phyloP scores from a whole-genome alignment of 257 asterid species.

The Solanum raphanifolium region DNA sequence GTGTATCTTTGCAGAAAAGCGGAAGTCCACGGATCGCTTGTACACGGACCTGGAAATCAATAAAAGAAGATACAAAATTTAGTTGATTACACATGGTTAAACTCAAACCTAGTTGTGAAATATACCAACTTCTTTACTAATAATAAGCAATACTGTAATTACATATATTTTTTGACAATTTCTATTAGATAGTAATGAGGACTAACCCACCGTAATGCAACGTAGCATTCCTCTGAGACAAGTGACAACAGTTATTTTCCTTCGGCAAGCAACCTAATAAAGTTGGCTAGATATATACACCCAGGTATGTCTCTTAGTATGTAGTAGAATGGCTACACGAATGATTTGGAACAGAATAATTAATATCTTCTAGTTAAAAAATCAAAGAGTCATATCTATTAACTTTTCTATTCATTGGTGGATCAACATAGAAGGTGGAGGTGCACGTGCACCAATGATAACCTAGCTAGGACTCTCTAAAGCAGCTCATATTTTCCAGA shows the following conservation, averaged over 20 bases:
- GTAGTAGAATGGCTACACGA: not conserved
- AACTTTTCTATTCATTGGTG: not conserved
- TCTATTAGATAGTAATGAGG: not conserved
- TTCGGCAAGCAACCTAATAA: not conserved
- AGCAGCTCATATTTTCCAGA: not conserved
- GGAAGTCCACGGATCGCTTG: slow-evolving; percentile 96
- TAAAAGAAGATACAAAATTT: not conserved
- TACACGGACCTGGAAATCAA: slow-evolving; percentile 61
- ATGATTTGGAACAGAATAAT: not conserved
- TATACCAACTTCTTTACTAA: not conserved
- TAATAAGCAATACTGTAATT: not conserved
- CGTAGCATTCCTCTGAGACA: not conserved
- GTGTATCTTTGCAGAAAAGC: slow-evolving; percentile 89
- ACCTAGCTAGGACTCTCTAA: not conserved
- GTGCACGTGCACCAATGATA: not conserved
- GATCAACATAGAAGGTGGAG: not conserved
- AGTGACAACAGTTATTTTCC: not conserved
- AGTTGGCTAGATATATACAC: not conserved
- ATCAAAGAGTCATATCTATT: not conserved
- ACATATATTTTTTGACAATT: not conserved
- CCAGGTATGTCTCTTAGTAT: not conserved
- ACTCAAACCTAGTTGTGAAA: not conserved
- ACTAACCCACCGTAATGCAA: not conserved
- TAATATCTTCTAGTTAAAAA: not conserved
- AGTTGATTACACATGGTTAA: not conserved